Conservation (phyloP, 2,329 filamentous ascomycete genomes). For the Clonostachys rosea region DNA sequence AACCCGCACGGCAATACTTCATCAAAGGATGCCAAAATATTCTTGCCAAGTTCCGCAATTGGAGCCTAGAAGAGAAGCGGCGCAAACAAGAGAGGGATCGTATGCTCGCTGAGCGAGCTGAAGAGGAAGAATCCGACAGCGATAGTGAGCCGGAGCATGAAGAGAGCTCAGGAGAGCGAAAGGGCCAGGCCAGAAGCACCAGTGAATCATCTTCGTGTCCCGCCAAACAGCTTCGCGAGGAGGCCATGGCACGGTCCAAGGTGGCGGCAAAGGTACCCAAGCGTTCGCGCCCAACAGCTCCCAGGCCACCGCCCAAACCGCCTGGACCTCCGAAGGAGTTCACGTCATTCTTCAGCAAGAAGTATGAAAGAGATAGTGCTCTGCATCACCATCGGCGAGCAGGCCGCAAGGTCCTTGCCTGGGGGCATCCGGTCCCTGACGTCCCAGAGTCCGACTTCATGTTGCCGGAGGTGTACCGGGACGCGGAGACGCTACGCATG, state of each 20-base stretch:
- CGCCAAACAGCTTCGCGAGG: conserved; percentile 71
- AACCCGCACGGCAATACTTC: conserved; percentile 80
- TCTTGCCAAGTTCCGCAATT: conserved; percentile 80
- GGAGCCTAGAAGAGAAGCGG: conserved; percentile 87
- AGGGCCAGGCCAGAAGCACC: conserved; percentile 52
- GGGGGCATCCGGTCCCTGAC: conserved; percentile 78
- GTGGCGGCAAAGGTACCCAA: conserved; percentile 23
- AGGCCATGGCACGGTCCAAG: conserved; percentile 54
- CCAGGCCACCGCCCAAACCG: conserved; percentile 13
- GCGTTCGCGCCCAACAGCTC: conserved; percentile 18
- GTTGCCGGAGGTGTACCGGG: conserved; percentile 60
- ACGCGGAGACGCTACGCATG: conserved; percentile 50
- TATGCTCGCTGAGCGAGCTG: conserved; percentile 21
- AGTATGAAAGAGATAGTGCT: conserved; percentile 73
- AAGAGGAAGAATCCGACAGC: conserved; percentile 15
- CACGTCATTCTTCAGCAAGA: conserved; percentile 81
- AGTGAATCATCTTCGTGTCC: conserved; percentile 26
- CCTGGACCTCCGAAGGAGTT: conserved; percentile 53
- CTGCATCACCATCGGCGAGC: conserved; percentile 63
- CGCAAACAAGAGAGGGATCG: conserved; percentile 73
- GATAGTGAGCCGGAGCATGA: conserved; percentile 24
- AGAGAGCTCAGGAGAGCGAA: conserved; percentile 32
- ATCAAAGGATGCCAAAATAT: conserved; percentile 77
- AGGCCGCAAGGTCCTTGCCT: conserved; percentile 68
- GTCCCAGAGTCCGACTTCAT: conserved; percentile 66